These are phyloP conservation scores for Microcera coccophila DNA, from an alignment of 2,329 filamentous ascomycete genomes.

Conservation along the genomic window DNA sequence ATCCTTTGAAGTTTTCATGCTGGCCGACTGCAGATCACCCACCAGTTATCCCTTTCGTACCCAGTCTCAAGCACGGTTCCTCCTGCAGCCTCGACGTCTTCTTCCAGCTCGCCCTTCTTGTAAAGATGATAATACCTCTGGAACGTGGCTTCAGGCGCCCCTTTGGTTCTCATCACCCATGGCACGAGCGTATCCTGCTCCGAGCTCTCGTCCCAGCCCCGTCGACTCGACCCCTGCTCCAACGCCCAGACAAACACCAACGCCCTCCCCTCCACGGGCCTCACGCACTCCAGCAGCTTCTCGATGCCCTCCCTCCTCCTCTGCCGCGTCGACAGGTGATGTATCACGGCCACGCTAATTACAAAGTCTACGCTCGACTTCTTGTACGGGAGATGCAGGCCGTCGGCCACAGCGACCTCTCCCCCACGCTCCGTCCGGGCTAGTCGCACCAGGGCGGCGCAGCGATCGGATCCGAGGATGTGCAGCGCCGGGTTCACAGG, in stretches of 20 bases:
- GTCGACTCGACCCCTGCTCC: conserved; percentile 79
- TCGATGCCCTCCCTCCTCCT: conserved; percentile 70
- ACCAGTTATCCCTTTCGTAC: conserved; percentile 99
- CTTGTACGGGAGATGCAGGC: conserved; percentile 76
- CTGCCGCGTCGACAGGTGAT: conserved; percentile 78
- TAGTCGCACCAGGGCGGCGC: conserved; percentile 51
- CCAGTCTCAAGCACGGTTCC: conserved; percentile 73
- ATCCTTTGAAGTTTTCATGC: conserved; percentile 16
- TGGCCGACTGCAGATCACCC: conserved; percentile 60
- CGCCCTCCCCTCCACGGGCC: conserved; percentile 59
- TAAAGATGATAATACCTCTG: conserved; percentile 96
- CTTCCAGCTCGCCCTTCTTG: conserved; percentile 77
- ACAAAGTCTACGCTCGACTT: conserved; percentile 65
- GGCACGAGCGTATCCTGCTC: conserved; percentile 93
- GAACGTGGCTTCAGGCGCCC: conserved; percentile 55
- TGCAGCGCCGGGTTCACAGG: conserved; percentile 72
- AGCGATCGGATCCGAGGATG: conserved; percentile 83
- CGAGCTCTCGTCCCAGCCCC: conserved; percentile 81
- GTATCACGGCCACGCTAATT: conserved; percentile 89
- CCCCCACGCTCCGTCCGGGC: conserved; percentile 49
- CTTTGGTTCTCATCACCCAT: conserved; percentile 66
- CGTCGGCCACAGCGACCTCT: conserved; percentile 74
- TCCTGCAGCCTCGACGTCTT: conserved; percentile 69
- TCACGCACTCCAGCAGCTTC: conserved; percentile 66
- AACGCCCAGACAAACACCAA: conserved; percentile 94